Base-by-base conservation (phyloP, 2,329 filamentous ascomycete genomes). In the Ophiostoma populinum region DNA sequence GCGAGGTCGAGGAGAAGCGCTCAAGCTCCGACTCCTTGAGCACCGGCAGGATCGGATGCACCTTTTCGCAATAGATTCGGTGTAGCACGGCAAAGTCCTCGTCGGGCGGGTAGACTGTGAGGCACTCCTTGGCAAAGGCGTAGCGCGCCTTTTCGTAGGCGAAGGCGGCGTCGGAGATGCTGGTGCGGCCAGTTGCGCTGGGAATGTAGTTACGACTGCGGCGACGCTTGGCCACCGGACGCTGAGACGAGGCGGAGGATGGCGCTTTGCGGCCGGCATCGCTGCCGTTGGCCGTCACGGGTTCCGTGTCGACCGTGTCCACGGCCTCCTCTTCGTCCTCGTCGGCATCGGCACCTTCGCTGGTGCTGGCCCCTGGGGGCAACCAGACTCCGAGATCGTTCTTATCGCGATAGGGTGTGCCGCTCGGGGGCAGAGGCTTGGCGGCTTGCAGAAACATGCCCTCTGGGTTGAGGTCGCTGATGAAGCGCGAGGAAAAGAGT, bases 391-490 rank as follows among this genome's bases (percentile, higher is more conserved):
- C 69, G 1, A 71, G 57, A 26, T 67, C 66, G 32, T 64, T 63
- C 21, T 62, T 62, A 29, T 44, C 43, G 6, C 43, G 43, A 32
- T 63, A 57, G 0, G 64, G 61, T 9, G 49, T 49, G 12, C 52
- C 52, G 19, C 43, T 44, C 17, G 51, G 47, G 12, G 52, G 49
- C 30, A 50, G 49, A 17, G 57, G 52, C 36, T 54, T 57, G 2
- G 64, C 65, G 2, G 64, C 67, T 43, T 70, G 65, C 43, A 69
- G 56, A 37, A 75, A 68, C 47, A 73, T 65, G 39, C 63, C 63
- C 47, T 73, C 69, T 2, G 69, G 70, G 42, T 70, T 74, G 19
- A 71, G 45, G 44, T 73, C 68, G 13, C 68, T 67, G 24, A 73
- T 62, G 36, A 71, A 73, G 6, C 68, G 62, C 1, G 57, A 52